Percentiles rank a stretch among this genome's conserved stretches.
These are phyloP conservation scores for Pugionium cornutum DNA, from an alignment of 345 rosid genomes.

Conservation along the genomic window DNA sequence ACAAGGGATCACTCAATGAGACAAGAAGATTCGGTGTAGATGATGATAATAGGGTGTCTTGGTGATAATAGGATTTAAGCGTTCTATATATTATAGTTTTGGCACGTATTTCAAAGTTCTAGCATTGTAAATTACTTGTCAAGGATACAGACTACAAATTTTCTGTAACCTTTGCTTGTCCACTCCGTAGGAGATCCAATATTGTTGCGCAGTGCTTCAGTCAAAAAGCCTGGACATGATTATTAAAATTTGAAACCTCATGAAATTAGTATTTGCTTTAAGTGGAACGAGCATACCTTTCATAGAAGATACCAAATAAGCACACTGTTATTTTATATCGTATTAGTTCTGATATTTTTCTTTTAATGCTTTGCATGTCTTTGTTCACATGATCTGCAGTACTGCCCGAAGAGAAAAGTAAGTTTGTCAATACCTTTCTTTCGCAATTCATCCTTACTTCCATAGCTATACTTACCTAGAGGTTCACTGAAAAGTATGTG, in stretches of 20 bases:
- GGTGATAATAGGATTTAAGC: neutral
- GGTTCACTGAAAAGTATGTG: slow-evolving; percentile 1
- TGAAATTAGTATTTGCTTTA: slow-evolving; percentile 5
- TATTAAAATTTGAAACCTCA: neutral
- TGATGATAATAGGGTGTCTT: slow-evolving; percentile 16
- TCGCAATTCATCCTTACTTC: slow-evolving; percentile 22
- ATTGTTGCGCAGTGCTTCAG: neutral
- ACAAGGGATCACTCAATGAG: slow-evolving; percentile 8
- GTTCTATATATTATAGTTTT: slow-evolving; percentile 6
- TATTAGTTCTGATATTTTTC: slow-evolving; percentile 35
- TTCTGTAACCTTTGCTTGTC: slow-evolving; percentile 18
- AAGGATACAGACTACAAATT: neutral
- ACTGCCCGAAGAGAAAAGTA: slow-evolving; percentile 91
- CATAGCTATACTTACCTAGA: slow-evolving; percentile 17
- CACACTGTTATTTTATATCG: neutral
- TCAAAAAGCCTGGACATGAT: neutral
- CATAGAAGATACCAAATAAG: neutral
- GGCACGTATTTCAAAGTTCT: neutral
- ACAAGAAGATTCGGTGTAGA: slow-evolving; percentile 3
- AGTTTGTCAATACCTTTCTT: slow-evolving; percentile 41
- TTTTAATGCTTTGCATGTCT: slow-evolving; percentile 47
- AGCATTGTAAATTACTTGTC: slow-evolving; percentile 20
- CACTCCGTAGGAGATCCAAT: neutral
- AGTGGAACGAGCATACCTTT: slow-evolving; percentile 1
- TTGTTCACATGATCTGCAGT: slow-evolving; percentile 53